Base-by-base conservation (phyloP, 768 basidiomycete genomes). In the Xerocomus potaroensis region DNA sequence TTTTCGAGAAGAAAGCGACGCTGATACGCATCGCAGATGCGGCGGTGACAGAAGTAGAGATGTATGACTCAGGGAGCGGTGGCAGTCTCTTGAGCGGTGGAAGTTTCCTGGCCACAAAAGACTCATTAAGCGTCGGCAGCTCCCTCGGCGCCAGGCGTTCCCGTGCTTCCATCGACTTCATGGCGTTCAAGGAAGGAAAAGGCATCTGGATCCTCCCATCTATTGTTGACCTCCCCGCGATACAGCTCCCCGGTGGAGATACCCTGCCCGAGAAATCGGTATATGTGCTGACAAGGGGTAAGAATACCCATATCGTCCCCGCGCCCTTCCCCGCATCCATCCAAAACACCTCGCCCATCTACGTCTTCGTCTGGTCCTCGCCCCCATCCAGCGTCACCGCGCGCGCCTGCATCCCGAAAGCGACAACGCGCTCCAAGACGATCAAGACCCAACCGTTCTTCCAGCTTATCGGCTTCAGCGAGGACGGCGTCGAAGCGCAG, bases 1-100 rank as follows among this genome's bases (percentile, higher is more conserved):
- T 83, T 19, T 92, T 92, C 60, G 90, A 92, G 64, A 91, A 91
- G 69, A 92, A 87, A 59, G 88, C 88, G 3, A 79, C 81, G n/a
- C 70, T 87, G 66, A 90, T 92, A 54, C 84, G 90, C 18, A 62
- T 91, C 19, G 78, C 80, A 5, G 89, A 91, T 63, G 80, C 90
- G 24, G 82, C 85, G 19, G 90, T 90, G 7, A 79, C 83, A 27
- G 90, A 92, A 62, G 73, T 91, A 21, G 81, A 86, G 33, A 66
- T 90, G 45, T 76, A 73, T 50, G 76, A 77, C 11, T 41, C 55
- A 5, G 53, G 49, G 43, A 45, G 56, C 32, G 39, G 34, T 35
- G 34, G 31, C 43, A 34, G 46, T 18, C 29, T 41, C 38, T 42
- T 43, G 26, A 45, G 43, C 34, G 43, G 47, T 47, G 49, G 57